Percentiles rank a stretch among this genome's conserved stretches.
Conservation (phyloP, 2,329 filamentous ascomycete species). For the Trichophyton simii region DNA sequence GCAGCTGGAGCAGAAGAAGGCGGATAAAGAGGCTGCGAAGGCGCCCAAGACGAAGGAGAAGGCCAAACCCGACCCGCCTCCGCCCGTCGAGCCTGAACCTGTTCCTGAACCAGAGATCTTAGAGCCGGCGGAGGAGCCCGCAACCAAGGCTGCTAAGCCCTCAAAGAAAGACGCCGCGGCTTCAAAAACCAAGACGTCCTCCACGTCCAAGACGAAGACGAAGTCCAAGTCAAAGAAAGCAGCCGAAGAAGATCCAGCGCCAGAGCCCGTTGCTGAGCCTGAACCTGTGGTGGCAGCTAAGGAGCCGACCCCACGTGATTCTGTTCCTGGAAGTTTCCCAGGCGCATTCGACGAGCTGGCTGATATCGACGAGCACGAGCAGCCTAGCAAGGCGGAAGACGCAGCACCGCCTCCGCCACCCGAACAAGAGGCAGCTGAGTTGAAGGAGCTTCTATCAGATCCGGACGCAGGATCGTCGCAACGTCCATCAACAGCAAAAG, state of each 20-base stretch:
- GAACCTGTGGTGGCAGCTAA: slow-evolving; percentile 8
- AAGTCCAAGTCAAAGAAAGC: neutral
- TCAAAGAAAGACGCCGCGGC: slow-evolving; percentile 19
- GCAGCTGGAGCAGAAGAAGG: slow-evolving; percentile 32
- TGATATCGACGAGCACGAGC: slow-evolving; percentile 29
- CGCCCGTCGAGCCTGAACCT: slow-evolving; percentile 19
- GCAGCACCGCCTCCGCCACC: slow-evolving; percentile 17
- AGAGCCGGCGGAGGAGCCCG: slow-evolving; percentile 11
- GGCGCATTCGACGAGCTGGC: slow-evolving; percentile 31
- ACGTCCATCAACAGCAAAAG: slow-evolving; percentile 15
- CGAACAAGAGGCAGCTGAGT: neutral
- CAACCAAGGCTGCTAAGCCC: slow-evolving; percentile 15
- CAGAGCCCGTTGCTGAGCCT: neutral
- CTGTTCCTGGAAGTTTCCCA: slow-evolving; percentile 46
- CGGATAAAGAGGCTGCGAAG: slow-evolving; percentile 27
- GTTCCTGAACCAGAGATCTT: slow-evolving; percentile 9
- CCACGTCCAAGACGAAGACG: slow-evolving; percentile 2
- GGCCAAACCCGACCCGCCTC: slow-evolving; percentile 20
- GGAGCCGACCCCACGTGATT: slow-evolving; percentile 22
- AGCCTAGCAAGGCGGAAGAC: slow-evolving; percentile 19
- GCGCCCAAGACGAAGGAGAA: slow-evolving; percentile 26
- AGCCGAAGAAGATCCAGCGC: neutral
- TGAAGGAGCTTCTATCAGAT: slow-evolving; percentile 27
- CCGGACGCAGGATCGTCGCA: slow-evolving; percentile 13
- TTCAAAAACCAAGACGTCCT: slow-evolving; percentile 20